phyloP scores from a whole-genome alignment of 768 basidiomycete genomes.

The Leccinum boreale region DNA sequence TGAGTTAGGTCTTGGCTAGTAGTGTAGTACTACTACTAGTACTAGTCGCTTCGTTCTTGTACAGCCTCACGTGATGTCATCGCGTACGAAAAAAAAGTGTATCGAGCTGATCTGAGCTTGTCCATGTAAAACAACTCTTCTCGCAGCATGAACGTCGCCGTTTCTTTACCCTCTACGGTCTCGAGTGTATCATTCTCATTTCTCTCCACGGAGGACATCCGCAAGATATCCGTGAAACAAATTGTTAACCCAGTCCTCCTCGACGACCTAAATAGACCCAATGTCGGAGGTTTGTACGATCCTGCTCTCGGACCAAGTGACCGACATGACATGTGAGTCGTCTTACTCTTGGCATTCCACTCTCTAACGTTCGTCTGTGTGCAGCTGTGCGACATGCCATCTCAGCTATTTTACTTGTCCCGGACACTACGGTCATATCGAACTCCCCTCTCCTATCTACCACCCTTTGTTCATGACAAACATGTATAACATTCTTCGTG shows the following conservation, averaged over 20 bases:
- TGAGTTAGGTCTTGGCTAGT: slow-evolving; percentile 23
- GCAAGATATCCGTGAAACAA: slow-evolving; percentile 96
- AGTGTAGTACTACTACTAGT: too few species aligned
- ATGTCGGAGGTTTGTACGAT: slow-evolving; percentile 90
- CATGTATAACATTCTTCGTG: slow-evolving; percentile 82
- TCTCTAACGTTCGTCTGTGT: slow-evolving; percentile 6
- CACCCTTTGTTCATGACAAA: slow-evolving; percentile 95
- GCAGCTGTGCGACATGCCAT: slow-evolving; percentile 89
- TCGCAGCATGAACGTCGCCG: slow-evolving; percentile 78
- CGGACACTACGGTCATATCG: slow-evolving; percentile 97
- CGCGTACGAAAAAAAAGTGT: slow-evolving; percentile 17
- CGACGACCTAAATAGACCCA: slow-evolving; percentile 92
- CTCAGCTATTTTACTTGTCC: slow-evolving; percentile 94
- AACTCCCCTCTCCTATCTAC: slow-evolving; percentile 91
- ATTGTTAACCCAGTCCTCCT: slow-evolving; percentile 90
- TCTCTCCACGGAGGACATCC: slow-evolving; percentile 82
- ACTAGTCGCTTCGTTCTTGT: neutral
- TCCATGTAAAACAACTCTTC: neutral
- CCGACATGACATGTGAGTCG: slow-evolving; percentile 82
- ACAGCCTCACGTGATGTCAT: slow-evolving; percentile 14
- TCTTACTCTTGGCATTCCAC: neutral
- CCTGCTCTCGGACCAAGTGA: slow-evolving; percentile 90
- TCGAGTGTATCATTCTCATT: slow-evolving; percentile 90
- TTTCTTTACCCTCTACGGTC: slow-evolving; percentile 83
- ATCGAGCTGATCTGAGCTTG: slow-evolving; percentile 1